These are phyloP conservation scores for Solanum etuberosum DNA, from an alignment of 257 asterid species.

Conservation along the genomic window DNA sequence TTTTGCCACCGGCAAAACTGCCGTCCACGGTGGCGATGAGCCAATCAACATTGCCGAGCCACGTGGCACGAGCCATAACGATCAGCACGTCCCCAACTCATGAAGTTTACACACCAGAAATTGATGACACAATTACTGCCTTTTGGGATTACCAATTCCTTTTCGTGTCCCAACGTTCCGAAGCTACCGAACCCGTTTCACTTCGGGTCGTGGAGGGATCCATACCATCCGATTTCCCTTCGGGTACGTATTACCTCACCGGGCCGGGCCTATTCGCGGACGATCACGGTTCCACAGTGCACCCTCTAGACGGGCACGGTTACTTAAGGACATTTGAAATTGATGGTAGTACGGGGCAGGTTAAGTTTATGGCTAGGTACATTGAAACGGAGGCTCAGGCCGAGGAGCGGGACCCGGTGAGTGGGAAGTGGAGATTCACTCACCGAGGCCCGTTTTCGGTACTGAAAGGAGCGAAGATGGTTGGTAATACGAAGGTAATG, in stretches of 20 bases:
- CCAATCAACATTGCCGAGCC: slow-evolving; percentile 27
- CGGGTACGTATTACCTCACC: slow-evolving; percentile 76
- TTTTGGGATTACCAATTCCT: slow-evolving; percentile 89
- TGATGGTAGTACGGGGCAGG: slow-evolving; percentile 30
- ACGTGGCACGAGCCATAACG: slow-evolving; percentile 48
- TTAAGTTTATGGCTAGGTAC: slow-evolving; percentile 82
- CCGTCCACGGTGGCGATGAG: slow-evolving; percentile 21
- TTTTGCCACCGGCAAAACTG: slow-evolving; percentile 28
- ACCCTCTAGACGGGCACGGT: slow-evolving; percentile 95
- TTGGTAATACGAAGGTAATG: slow-evolving; percentile 95
- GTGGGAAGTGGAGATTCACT: slow-evolving; percentile 87
- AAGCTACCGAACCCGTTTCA: slow-evolving; percentile 41
- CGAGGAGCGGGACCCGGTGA: slow-evolving; percentile 75
- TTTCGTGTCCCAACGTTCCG: slow-evolving; percentile 87
- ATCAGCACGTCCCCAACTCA: slow-evolving; percentile 36
- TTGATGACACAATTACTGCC: slow-evolving; percentile 57
- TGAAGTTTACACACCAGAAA: slow-evolving; percentile 12
- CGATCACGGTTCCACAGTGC: slow-evolving; percentile 97
- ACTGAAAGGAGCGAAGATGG: slow-evolving; percentile 69
- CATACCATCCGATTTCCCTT: slow-evolving; percentile 65
- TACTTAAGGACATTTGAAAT: slow-evolving; percentile 57
- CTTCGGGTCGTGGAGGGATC: slow-evolving; percentile 78
- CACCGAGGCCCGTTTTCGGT: slow-evolving; percentile 98
- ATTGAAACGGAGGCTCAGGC: slow-evolving; percentile 87
- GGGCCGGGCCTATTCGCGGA: slow-evolving; percentile 90